Evolutionary conservation across 1,284 basidiomycete genomes (phyloP).

Genomic region (Ceratobasidium sp.): DNA sequence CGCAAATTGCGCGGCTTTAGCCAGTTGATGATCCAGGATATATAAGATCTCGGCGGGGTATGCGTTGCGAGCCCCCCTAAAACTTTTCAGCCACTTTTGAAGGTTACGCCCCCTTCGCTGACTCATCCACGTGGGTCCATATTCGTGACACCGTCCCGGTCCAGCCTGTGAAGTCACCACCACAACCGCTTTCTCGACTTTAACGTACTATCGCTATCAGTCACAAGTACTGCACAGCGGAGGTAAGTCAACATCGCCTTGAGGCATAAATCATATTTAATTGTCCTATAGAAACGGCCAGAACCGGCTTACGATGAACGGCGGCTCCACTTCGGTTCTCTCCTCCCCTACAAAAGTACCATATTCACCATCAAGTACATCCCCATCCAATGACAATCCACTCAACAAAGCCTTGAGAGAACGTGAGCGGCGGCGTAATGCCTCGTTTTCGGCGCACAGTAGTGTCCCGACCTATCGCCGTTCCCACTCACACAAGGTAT

Average conservation of each 20-base stretch:
- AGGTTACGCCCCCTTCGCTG: conserved; percentile 12
- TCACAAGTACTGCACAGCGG: conserved; percentile 16
- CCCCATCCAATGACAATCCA: conserved; percentile 26
- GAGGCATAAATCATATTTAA: background rate
- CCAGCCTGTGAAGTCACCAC: conserved; percentile 38
- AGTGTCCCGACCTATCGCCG: conserved; percentile 9
- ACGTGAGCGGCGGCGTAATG: conserved; percentile 34
- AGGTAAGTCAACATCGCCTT: background rate
- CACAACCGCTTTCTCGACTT: conserved; percentile 29
- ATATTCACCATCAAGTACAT: conserved; percentile 35
- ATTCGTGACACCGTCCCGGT: background rate
- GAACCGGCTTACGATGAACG: conserved; percentile 23
- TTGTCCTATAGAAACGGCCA: background rate
- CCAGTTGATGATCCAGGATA: conserved; percentile 9
- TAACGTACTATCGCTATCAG: background rate
- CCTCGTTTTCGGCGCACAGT: conserved; percentile 31
- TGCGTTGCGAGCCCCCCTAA: background rate
- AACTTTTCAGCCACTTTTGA: conserved; percentile 12
- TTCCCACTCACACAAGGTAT: conserved; percentile 36
- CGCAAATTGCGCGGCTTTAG: conserved; percentile 21
- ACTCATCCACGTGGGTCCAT: conserved; percentile 40
- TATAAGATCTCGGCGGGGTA: conserved; percentile 10
- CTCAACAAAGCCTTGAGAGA: conserved; percentile 33
- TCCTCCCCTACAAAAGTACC: conserved; percentile 43
- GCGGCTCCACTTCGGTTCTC: conserved; percentile 30